Conservation (phyloP, 306 rosid genomes). For the Purshia tridentata region DNA sequence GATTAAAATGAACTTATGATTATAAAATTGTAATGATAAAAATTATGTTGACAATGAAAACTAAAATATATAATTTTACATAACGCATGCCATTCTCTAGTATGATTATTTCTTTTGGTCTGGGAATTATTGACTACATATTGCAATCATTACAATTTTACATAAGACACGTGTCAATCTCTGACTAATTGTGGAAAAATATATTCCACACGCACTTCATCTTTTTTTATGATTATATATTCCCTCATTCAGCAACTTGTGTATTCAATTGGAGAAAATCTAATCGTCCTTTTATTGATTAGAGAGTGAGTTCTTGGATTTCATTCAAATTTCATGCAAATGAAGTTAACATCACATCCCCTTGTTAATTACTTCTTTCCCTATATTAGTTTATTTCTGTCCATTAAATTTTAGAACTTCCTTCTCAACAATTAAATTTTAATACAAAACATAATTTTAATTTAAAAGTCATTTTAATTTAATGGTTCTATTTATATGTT, state of each 20-base stretch:
- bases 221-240: background rate
- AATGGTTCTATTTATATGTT: background rate
- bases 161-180: background rate
- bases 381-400: background rate
- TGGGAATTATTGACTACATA: background rate
- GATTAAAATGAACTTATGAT: too few species aligned
- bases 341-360: background rate
- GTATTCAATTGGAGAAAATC: background rate
- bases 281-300: background rate
- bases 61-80: background rate
- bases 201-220: background rate
- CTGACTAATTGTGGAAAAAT: background rate
- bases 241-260: background rate
- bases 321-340: background rate
- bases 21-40: background rate
- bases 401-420: background rate
- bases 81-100: background rate
- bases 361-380: background rate
- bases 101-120: background rate
- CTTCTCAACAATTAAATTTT: background rate
- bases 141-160: background rate
- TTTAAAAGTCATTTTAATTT: background rate
- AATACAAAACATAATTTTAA: background rate
- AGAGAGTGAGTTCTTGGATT: background rate
- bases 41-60: background rate